A percentile compares a stretch with the other conserved stretches of the same genome.
These are phyloP conservation scores for Erythrophleum ivorense DNA, from an alignment of 331 rosid genomes.

Conservation along the genomic window DNA sequence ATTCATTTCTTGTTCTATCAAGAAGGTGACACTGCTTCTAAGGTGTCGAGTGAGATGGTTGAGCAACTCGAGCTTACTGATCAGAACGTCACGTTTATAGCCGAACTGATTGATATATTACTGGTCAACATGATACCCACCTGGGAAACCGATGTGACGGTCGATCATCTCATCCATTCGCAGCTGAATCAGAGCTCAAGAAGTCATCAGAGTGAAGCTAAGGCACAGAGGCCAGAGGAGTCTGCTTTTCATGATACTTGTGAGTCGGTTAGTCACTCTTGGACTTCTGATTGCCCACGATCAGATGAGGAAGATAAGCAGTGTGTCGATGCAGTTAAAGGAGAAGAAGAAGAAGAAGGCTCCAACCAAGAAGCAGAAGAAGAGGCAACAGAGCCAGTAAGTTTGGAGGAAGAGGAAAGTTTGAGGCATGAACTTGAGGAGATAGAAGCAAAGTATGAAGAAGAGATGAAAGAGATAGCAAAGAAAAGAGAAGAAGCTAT, in stretches of 20 bases:
- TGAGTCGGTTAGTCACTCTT: no score
- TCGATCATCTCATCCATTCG: conserved; percentile 31
- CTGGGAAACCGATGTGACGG: conserved; percentile 17
- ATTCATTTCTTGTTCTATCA: conserved; percentile 3
- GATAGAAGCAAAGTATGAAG: conserved; percentile 42
- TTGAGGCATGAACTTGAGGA: neutral
- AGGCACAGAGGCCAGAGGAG: neutral
- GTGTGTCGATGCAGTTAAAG: neutral
- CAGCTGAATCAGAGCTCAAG: neutral
- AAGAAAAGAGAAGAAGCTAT: conserved; percentile 42
- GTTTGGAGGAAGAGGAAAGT: no score
- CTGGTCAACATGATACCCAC: neutral
- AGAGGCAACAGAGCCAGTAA: no score
- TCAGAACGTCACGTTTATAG: conserved; percentile 31
- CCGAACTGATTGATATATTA: conserved; percentile 10
- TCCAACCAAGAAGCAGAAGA: neutral
- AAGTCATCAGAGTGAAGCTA: conserved; percentile 11
- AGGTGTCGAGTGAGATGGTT: no score
- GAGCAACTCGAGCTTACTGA: conserved; percentile 31
- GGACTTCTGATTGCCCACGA: no score
- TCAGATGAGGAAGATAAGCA: no score
- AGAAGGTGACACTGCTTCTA: conserved; percentile 3
- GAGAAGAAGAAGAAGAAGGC: no score
- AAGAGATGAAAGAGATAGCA: conserved; percentile 33
- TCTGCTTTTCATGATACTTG: no score